Conservation (phyloP, 2,329 filamentous ascomycete species). For the Knoxdaviesia capensis region DNA sequence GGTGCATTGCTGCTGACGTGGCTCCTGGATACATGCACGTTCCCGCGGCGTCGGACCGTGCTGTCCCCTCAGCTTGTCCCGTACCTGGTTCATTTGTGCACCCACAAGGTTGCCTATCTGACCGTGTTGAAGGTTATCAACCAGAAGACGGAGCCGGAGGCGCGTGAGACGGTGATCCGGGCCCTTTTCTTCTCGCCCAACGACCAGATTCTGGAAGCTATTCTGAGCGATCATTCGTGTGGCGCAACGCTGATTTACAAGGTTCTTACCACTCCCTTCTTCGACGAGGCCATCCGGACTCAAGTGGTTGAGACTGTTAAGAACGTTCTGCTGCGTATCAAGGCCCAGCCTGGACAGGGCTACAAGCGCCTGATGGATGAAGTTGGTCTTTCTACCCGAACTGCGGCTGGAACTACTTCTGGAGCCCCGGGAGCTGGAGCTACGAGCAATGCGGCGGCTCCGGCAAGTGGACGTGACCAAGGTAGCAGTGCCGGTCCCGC, state of each 20-base stretch:
- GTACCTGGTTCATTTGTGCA: conserved; percentile 85
- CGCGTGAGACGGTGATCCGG: conserved; percentile 72
- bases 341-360: conserved; percentile 82
- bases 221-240: conserved; percentile 76
- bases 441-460: conserved; percentile 7
- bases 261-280: conserved; percentile 90
- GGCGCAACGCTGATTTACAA: conserved; percentile 97
- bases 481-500: too few species aligned
- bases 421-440: too few species aligned
- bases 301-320: conserved; percentile 88
- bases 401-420: conserved; percentile 9
- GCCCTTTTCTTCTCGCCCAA: conserved; percentile 83
- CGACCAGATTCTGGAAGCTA: conserved; percentile 72
- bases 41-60: conserved; percentile 77
- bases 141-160: conserved; percentile 84
- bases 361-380: conserved; percentile 99
- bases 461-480: too few species aligned
- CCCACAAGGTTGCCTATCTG: conserved; percentile 93
- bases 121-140: conserved; percentile 98
- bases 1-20: conserved; percentile 86
- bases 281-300: conserved; percentile 73
- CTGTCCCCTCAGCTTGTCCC: conserved; percentile 82
- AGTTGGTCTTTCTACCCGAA: conserved; percentile 64
- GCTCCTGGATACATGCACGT: conserved; percentile 96
- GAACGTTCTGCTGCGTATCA: conserved; percentile 70